Conservation (phyloP, 805 yeast genomes). For the Yamadazyma olivae region DNA sequence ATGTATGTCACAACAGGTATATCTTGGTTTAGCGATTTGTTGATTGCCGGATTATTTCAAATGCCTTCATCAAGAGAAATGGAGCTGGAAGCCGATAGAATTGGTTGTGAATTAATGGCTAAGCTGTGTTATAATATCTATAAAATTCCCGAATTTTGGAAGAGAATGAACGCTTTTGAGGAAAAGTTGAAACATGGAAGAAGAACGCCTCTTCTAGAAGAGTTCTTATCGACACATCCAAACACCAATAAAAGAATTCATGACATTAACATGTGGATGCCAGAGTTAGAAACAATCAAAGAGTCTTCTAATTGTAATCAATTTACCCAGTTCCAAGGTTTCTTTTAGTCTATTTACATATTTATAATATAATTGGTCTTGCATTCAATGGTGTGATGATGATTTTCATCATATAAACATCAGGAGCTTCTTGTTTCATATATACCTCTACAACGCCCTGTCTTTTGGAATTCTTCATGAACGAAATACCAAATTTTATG, state of each 20-base stretch:
- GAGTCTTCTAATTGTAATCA: constrained; percentile 21
- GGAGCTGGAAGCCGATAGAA: constrained; percentile 96
- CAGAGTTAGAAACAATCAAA: constrained; percentile 46
- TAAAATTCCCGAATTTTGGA: constrained; percentile 78
- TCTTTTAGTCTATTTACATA: constrained; percentile 2
- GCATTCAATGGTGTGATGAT: constrained; percentile 5
- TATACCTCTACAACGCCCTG: constrained; percentile 32
- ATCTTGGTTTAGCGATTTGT: constrained; percentile 46
- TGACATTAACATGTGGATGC: constrained; percentile 68
- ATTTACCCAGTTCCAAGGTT: constrained; percentile 6
- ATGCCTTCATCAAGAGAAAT: constrained; percentile 88
- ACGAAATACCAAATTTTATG: constrained; percentile 34
- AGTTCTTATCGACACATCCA: constrained; percentile 87
- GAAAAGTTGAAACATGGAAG: constrained; percentile 35
- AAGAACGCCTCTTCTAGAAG: constrained; percentile 38
- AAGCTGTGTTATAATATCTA: constrained; percentile 80
- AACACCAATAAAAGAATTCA: constrained; percentile 68
- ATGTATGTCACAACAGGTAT: constrained; percentile 64
- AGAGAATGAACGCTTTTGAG: constrained; percentile 59
- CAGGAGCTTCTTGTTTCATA: constrained; percentile 15
- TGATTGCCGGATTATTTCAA: constrained; percentile 55
- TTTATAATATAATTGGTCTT: background rate
- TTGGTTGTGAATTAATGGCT: constrained; percentile 90
- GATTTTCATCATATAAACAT: constrained; percentile 15
- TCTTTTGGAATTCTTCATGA: constrained; percentile 22